Percentiles rank a stretch among this genome's conserved stretches.
phyloP scores from a whole-genome alignment of 139 green algal species.

The Parachlorella kessleri region DNA sequence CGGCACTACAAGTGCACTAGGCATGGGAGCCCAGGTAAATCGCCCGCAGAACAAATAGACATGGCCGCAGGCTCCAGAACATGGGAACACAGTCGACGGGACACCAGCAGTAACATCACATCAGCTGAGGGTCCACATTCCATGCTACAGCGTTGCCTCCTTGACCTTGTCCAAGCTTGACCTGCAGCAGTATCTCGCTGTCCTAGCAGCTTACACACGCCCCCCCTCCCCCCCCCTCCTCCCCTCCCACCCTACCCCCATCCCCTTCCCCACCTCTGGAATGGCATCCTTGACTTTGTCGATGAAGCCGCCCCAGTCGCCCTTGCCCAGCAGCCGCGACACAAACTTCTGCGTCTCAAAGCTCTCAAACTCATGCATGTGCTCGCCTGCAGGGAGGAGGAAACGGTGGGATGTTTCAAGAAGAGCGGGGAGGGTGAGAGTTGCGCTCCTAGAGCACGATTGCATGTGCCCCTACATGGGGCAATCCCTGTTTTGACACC shows the following conservation, averaged over 20 bases:
- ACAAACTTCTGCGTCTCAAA: slow-evolving; percentile 98
- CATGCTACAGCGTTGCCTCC: background rate
- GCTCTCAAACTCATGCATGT: slow-evolving; percentile 99
- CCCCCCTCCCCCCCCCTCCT: background rate
- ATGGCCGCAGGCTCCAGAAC: no score
- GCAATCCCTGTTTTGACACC: no score
- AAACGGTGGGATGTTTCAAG: background rate
- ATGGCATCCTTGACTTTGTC: slow-evolving; percentile 94
- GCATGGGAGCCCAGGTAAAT: no score
- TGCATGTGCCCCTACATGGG: no score
- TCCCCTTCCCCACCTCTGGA: slow-evolving; percentile 68
- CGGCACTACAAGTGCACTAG: no score
- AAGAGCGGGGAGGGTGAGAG: background rate
- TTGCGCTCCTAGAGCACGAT: background rate
- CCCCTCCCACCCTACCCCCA: background rate
- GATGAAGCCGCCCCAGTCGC: slow-evolving; percentile 93
- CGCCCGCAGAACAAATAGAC: no score
- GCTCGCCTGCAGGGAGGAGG: slow-evolving; percentile 75
- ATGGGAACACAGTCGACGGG: no score
- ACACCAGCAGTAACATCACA: no score
- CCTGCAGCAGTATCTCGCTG: background rate
- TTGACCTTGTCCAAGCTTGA: background rate
- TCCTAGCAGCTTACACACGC: background rate
- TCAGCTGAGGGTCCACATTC: no score
- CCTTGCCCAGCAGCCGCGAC: slow-evolving; percentile 88